Evolutionary conservation across 176 grass and related monocot genomes (phyloP), one percentile per base, ranked within the genome.

Genomic region (Cenchrus americanus): DNA sequence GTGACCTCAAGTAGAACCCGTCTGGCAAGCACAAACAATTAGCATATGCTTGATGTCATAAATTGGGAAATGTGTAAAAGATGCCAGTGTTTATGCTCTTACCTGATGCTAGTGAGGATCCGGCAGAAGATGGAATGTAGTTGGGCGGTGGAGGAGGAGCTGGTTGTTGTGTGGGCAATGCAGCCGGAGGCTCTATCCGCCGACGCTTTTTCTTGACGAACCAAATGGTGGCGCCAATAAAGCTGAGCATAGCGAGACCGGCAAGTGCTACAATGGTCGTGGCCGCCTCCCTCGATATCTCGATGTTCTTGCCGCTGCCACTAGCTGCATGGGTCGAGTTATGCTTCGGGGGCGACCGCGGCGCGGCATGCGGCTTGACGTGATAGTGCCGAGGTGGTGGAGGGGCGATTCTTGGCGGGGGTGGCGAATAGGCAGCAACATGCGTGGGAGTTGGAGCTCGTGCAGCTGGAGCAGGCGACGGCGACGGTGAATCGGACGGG

Each of bases 201-300:
- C 85, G 72, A n/a, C 93, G 87, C 84, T 92, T 88, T 86, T 90
- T 92, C 79, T 90, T 91, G 64, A 95, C 85, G 27, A 89, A 83
- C 80, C 84, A 84, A 73, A 86, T 86, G 50, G 89, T 85, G 18
- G 84, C 84, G 4, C 82, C 72, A 19, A 87, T 69, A 51, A 75
- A 90, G 79, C 66, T 80, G 69, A 83, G 84, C 89, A 91, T 88
- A 14, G 86, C 78, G 26, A 91, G 86, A 63, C 86, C 74, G 18
- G 82, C 86, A 12, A 88, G 3, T 30, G 86, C 85, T 51, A 88
- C 86, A 40, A 88, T 88, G 71, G 90, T 82, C 42, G 90, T 85
- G 68, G 89, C 89, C 21, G 84, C 81, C 17, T 80, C 89, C 75
- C 84, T 87, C 10, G 89, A 90, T 84, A 90, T 90, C 37, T 90